These are phyloP conservation scores for Suillus cothurnatus DNA, from an alignment of 768 basidiomycete genomes.

Conservation along the genomic window DNA sequence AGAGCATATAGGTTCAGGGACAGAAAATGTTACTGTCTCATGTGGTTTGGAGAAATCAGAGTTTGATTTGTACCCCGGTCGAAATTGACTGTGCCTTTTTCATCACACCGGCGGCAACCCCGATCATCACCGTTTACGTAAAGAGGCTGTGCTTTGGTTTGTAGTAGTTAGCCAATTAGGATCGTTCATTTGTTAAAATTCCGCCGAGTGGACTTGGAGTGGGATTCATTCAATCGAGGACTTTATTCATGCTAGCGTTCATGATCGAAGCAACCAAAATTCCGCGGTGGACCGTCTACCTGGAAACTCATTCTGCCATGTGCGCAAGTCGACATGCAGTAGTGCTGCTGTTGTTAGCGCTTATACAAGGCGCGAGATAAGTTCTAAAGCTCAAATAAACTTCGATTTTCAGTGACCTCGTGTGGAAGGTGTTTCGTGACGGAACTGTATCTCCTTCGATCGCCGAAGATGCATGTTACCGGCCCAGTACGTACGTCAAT, in stretches of 20 bases:
- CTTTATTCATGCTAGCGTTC: slow-evolving; percentile 1
- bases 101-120: slow-evolving; percentile 2
- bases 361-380: not conserved
- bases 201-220: slow-evolving; percentile 1
- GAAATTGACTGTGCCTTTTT: slow-evolving; percentile 4
- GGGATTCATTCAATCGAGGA: not conserved
- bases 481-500: not conserved
- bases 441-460: not conserved
- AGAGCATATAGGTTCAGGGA: not conserved
- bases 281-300: not conserved
- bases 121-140: slow-evolving; percentile 2
- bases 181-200: not conserved
- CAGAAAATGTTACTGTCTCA: not conserved
- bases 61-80: slow-evolving; percentile 1
- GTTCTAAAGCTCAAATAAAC: not conserved
- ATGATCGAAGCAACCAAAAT: not conserved
- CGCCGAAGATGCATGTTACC: not conserved
- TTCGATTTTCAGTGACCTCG: not conserved
- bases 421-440: not conserved
- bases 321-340: not conserved
- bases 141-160: not conserved
- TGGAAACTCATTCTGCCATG: not conserved
- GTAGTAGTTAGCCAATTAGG: not conserved
- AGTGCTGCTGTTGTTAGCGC: not conserved
- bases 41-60: slow-evolving; percentile 5